These are phyloP conservation scores for Sugiyamaella chiloensis DNA, from an alignment of 805 yeast species.

Conservation along the genomic window DNA sequence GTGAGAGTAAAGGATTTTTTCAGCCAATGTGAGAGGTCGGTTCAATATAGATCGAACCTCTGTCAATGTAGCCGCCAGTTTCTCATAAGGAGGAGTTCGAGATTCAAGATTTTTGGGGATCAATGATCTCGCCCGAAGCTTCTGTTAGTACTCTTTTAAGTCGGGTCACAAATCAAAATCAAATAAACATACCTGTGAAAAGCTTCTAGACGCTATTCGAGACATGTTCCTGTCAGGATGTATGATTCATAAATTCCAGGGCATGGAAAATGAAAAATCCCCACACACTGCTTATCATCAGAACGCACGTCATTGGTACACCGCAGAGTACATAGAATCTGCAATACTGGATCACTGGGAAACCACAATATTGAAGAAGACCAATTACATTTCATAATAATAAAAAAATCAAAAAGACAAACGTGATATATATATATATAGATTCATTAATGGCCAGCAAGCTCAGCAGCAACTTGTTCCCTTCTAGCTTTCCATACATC, in stretches of 20 bases:
- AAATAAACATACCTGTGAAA: constrained; percentile 10
- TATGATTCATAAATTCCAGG: constrained; percentile 7
- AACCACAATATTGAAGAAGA: too few relatives aligned
- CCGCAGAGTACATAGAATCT: too few relatives aligned
- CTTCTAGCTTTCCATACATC: constrained; percentile 59
- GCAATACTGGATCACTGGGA: too few relatives aligned
- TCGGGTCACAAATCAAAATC: background rate
- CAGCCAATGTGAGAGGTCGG: constrained; percentile 86
- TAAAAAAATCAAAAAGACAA: too few relatives aligned
- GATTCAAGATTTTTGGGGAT: constrained; percentile 12
- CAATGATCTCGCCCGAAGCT: constrained; percentile 10
- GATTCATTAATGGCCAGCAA: constrained; percentile 5
- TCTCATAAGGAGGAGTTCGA: constrained; percentile 83
- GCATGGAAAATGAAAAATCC: constrained; percentile 7
- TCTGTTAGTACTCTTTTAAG: background rate
- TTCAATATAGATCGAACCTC: constrained; percentile 63
- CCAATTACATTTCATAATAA: too few relatives aligned
- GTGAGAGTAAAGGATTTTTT: constrained; percentile 91
- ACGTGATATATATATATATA: background rate
- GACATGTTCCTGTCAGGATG: constrained; percentile 3
- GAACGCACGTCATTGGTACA: background rate
- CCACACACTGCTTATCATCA: constrained; percentile 1
- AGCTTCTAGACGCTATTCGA: constrained; percentile 10
- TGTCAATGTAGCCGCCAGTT: constrained; percentile 60
- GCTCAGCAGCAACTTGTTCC: constrained; percentile 49